A percentile compares a stretch with the other conserved stretches of the same genome.
phyloP scores from a whole-genome alignment of 2,329 filamentous ascomycete genomes.

The Tothia fuscella region DNA sequence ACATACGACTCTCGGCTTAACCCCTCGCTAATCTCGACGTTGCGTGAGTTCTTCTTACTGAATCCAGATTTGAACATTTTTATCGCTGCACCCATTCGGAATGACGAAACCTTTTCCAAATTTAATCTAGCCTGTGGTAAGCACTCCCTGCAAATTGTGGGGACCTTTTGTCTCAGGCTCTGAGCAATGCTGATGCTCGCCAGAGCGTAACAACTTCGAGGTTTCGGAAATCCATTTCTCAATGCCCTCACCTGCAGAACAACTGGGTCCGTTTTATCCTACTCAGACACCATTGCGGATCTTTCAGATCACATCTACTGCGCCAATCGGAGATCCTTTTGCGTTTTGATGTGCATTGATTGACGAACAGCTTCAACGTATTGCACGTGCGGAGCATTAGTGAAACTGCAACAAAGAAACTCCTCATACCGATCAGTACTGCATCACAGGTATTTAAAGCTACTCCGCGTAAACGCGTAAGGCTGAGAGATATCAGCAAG shows the following conservation, averaged over 20 bases:
- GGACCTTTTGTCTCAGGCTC: not conserved
- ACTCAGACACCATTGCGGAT: slow-evolving; percentile 49
- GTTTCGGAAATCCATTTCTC: slow-evolving; percentile 21
- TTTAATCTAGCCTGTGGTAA: slow-evolving; percentile 50
- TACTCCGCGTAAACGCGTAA: too few relatives aligned
- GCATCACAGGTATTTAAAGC: too few relatives aligned
- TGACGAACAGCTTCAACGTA: too few relatives aligned
- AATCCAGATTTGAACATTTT: slow-evolving; percentile 47
- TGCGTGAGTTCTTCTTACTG: slow-evolving; percentile 48
- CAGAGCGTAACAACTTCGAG: slow-evolving; percentile 21
- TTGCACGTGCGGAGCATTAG: too few relatives aligned
- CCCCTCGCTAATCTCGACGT: slow-evolving; percentile 50
- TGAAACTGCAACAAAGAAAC: too few relatives aligned
- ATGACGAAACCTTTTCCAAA: slow-evolving; percentile 52
- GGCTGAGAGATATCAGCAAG: too few relatives aligned
- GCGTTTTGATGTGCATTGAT: slow-evolving; percentile 1
- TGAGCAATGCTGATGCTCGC: slow-evolving; percentile 13
- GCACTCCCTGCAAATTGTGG: slow-evolving; percentile 9
- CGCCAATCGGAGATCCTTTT: slow-evolving; percentile 1
- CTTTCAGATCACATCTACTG: slow-evolving; percentile 27
- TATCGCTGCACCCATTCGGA: slow-evolving; percentile 60
- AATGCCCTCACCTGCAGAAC: slow-evolving; percentile 25
- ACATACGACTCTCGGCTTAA: slow-evolving; percentile 60
- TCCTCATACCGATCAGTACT: too few relatives aligned
- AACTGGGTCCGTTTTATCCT: slow-evolving; percentile 54